These are phyloP conservation scores for Xylariaceae sp. DNA, from an alignment of 2,329 filamentous ascomycete species.

Conservation along the genomic window DNA sequence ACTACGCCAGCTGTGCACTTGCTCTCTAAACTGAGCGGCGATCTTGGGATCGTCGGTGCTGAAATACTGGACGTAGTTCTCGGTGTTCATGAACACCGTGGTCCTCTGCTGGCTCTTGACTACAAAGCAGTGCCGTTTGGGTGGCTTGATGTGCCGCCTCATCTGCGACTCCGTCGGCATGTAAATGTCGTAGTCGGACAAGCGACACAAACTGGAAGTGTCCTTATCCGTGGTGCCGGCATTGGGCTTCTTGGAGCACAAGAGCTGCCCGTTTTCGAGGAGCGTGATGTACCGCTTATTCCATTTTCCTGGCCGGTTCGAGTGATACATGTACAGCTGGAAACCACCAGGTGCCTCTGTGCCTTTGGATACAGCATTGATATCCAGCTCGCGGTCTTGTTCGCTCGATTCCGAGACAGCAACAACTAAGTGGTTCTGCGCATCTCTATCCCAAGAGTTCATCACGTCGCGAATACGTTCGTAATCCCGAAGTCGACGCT, in stretches of 20 bases:
- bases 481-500: constrained; percentile 78
- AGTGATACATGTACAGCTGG: constrained; percentile 72
- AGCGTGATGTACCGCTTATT: constrained; percentile 78
- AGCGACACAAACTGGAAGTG: constrained; percentile 67
- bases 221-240: constrained; percentile 61
- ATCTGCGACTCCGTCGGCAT: constrained; percentile 64
- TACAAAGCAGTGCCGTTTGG: constrained; percentile 80
- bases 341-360: constrained; percentile 60
- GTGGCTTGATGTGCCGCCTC: constrained; percentile 70
- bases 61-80: constrained; percentile 92
- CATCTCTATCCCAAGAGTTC: constrained; percentile 87
- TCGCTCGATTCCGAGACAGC: constrained; percentile 52
- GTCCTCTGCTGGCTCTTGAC: constrained; percentile 91
- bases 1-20: constrained; percentile 78
- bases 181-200: constrained; percentile 93
- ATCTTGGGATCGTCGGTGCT: constrained; percentile 66
- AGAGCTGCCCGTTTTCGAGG: constrained; percentile 66
- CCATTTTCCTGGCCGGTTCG: constrained; percentile 80
- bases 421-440: constrained; percentile 70
- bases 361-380: constrained; percentile 55
- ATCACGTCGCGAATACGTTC: constrained; percentile 82
- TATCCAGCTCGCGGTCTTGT: constrained; percentile 59
- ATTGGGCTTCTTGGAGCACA: constrained; percentile 65
- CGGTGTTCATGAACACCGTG: constrained; percentile 73
- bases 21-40: constrained; percentile 65